These are phyloP conservation scores for Furcasterigmium furcatum DNA, from an alignment of 2,329 filamentous ascomycete genomes.

Conservation along the genomic window DNA sequence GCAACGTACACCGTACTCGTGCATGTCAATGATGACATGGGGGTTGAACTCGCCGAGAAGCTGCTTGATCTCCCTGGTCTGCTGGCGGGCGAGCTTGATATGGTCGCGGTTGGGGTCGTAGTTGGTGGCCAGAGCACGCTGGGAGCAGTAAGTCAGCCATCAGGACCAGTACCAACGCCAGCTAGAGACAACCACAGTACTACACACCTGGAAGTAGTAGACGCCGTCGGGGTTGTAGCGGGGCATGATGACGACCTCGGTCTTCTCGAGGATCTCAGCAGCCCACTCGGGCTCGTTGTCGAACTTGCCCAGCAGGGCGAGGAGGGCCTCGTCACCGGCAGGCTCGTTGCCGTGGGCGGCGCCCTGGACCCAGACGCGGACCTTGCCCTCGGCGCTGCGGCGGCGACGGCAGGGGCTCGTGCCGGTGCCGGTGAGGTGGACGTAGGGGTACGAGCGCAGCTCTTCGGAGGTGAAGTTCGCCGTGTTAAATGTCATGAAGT, in stretches of 20 bases:
- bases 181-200: not conserved
- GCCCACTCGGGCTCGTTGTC: slow-evolving; percentile 24
- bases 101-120: slow-evolving; percentile 29
- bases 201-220: slow-evolving; percentile 21
- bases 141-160: not conserved
- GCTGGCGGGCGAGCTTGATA: slow-evolving; percentile 24
- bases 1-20: slow-evolving; percentile 19
- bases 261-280: slow-evolving; percentile 17
- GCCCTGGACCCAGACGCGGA: slow-evolving; percentile 26
- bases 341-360: slow-evolving; percentile 28
- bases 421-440: slow-evolving; percentile 8
- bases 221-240: slow-evolving; percentile 29
- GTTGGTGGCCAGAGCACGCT: slow-evolving; percentile 22
- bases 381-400: slow-evolving; percentile 14
- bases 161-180: too few relatives aligned
- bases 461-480: slow-evolving; percentile 16
- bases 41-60: slow-evolving; percentile 21
- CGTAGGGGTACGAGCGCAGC: slow-evolving; percentile 11
- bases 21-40: slow-evolving; percentile 26
- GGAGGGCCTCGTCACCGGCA: slow-evolving; percentile 23
- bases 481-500: slow-evolving; percentile 12
- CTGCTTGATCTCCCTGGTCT: slow-evolving; percentile 24
- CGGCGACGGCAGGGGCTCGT: slow-evolving; percentile 4
- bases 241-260: slow-evolving; percentile 24
- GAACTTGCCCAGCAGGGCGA: slow-evolving; percentile 25